A percentile compares a stretch with the other conserved stretches of the same genome.
Evolutionary conservation across 2,329 filamentous ascomycete genomes (phyloP).

Genomic region (Paramyrothecium roridum): DNA sequence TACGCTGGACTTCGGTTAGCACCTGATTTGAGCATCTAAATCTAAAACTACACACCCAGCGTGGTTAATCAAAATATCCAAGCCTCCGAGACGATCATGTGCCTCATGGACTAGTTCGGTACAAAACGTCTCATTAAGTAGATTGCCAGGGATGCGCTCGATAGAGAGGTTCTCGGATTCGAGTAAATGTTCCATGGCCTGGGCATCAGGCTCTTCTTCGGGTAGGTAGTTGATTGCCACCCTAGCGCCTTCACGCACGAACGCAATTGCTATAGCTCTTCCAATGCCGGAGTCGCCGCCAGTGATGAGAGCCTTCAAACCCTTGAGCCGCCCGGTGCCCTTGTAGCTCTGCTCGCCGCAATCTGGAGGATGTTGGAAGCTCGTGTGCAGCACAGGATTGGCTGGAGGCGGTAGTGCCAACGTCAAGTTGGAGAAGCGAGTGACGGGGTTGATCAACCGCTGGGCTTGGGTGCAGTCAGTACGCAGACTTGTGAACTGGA

Average conservation of each 20-base stretch:
- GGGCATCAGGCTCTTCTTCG: constrained; percentile 8
- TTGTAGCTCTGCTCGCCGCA: constrained; percentile 57
- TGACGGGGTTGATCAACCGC: too few species aligned
- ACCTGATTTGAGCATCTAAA: neutral
- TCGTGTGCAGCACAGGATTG: too few species aligned
- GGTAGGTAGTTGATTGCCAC: constrained; percentile 11
- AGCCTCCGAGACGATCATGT: neutral
- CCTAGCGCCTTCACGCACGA: constrained; percentile 7
- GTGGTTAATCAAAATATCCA: neutral
- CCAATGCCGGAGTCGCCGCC: constrained; percentile 60
- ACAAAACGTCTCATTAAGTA: neutral
- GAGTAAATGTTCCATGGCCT: neutral
- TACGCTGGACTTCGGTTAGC: neutral
- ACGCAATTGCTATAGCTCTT: constrained; percentile 7
- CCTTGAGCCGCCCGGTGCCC: constrained; percentile 67
- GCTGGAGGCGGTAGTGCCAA: too few species aligned
- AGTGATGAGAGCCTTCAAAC: constrained; percentile 71
- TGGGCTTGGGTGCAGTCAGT: too few species aligned
- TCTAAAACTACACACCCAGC: neutral
- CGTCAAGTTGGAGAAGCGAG: too few species aligned
- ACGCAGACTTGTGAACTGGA: too few species aligned
- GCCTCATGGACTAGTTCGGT: neutral
- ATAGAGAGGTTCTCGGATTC: neutral
- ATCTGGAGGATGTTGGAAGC: neutral
- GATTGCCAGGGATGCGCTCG: neutral